These are phyloP conservation scores for Hemileccinum impolitum DNA, from an alignment of 768 basidiomycete species.

Conservation along the genomic window DNA sequence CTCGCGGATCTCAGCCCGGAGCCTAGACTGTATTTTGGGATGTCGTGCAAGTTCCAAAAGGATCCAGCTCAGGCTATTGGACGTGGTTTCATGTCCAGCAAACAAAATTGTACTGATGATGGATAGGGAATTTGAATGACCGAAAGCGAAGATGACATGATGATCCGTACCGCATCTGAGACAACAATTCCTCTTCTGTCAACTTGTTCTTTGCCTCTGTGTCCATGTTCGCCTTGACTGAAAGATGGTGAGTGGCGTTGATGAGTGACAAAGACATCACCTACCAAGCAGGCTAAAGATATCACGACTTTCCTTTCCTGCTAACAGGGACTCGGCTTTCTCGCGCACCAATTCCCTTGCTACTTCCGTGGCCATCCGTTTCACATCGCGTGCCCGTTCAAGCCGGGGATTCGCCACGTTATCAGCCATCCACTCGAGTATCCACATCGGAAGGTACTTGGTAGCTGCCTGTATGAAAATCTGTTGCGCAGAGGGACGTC, in stretches of 20 bases:
- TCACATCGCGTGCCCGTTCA: constrained; percentile 3
- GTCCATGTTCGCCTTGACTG: constrained; percentile 31
- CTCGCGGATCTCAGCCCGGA: constrained; percentile 39
- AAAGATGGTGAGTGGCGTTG: background rate
- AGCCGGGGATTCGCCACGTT: constrained; percentile 19
- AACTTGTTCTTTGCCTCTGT: constrained; percentile 23
- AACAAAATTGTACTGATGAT: constrained; percentile 40
- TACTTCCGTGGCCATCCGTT: background rate
- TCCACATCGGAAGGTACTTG: background rate
- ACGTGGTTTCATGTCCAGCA: constrained; percentile 51
- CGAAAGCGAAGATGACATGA: background rate
- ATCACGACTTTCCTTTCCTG: constrained; percentile 3
- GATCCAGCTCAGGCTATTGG: constrained; percentile 39
- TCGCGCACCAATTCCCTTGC: constrained; percentile 6
- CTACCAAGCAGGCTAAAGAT: constrained; percentile 39
- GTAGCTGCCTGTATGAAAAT: constrained; percentile 9
- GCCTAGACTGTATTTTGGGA: constrained; percentile 53
- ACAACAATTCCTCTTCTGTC: constrained; percentile 7
- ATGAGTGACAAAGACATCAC: background rate
- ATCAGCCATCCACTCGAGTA: constrained; percentile 34
- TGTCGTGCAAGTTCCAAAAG: constrained; percentile 53
- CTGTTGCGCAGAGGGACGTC: constrained; percentile 11
- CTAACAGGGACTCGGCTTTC: constrained; percentile 1
- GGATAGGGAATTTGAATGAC: background rate
- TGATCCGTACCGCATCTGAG: constrained; percentile 15